Conservation (phyloP, 1,139 yeast species). For the Kodamaea sp. region DNA sequence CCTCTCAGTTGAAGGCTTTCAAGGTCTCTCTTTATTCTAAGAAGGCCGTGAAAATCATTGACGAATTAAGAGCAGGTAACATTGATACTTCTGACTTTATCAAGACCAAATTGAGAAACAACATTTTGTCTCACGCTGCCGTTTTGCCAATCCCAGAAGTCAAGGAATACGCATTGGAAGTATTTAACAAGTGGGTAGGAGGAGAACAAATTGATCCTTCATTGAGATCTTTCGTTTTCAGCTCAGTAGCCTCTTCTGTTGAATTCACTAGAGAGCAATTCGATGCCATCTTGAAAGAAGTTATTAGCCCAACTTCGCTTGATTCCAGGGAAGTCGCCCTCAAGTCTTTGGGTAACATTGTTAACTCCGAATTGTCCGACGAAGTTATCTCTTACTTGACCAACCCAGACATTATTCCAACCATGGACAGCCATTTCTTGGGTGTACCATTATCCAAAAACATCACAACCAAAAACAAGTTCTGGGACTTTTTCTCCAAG, state of each 20-base stretch:
- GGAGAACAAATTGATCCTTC: slow-evolving; percentile 52
- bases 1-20: slow-evolving; percentile 42
- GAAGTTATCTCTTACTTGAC: slow-evolving; percentile 42
- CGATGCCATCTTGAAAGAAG: slow-evolving; percentile 50
- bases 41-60: slow-evolving; percentile 30
- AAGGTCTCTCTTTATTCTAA: slow-evolving; percentile 39
- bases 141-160: slow-evolving; percentile 49
- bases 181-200: slow-evolving; percentile 39
- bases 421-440: slow-evolving; percentile 70
- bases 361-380: slow-evolving; percentile 35
- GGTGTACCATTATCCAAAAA: slow-evolving; percentile 55
- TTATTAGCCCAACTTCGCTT: slow-evolving; percentile 56
- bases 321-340: slow-evolving; percentile 71
- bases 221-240: slow-evolving; percentile 53
- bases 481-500: slow-evolving; percentile 58
- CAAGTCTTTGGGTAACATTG: slow-evolving; percentile 58
- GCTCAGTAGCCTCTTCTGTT: slow-evolving; percentile 48
- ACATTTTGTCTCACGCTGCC: slow-evolving; percentile 55
- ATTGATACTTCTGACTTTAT: slow-evolving; percentile 41
- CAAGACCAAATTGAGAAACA: slow-evolving; percentile 51
- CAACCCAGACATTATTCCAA: slow-evolving; percentile 50
- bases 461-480: slow-evolving; percentile 44
- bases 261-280: slow-evolving; percentile 45
- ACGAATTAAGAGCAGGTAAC: slow-evolving; percentile 23
- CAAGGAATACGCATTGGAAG: slow-evolving; percentile 42